Conservation (phyloP, 2,329 filamentous ascomycete species). For the Aspergillus vadensis region DNA sequence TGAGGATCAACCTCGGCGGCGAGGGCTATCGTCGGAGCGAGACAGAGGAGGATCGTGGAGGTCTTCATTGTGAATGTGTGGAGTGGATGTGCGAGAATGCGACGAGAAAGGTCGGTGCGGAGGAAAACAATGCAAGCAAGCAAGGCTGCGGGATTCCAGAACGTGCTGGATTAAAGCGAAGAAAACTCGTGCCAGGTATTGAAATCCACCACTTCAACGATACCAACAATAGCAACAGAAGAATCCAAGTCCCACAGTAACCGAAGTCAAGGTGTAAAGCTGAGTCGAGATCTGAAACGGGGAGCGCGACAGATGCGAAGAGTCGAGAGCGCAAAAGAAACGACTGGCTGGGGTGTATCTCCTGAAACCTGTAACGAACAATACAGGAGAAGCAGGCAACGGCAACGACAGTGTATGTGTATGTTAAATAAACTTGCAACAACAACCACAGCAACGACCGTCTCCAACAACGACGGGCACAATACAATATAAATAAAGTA, state of each 20-base stretch:
- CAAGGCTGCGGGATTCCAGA: not conserved
- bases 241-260: not conserved
- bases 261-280: not conserved
- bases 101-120: not conserved
- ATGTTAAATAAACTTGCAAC: not conserved
- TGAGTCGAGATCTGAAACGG: not conserved
- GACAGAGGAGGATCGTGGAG: conserved; percentile 19
- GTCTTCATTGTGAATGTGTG: conserved; percentile 21
- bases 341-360: conserved; percentile 2
- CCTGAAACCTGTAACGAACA: conserved; percentile 7
- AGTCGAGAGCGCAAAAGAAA: not conserved
- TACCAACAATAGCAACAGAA: not conserved
- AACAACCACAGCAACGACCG: conserved; percentile 1
- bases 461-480: conserved; percentile 6
- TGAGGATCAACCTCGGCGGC: conserved; percentile 27
- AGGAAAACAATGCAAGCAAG: not conserved
- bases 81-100: not conserved
- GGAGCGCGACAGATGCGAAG: not conserved
- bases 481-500: not conserved
- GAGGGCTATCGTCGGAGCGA: conserved; percentile 26
- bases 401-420: conserved; percentile 2
- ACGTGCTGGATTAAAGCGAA: not conserved
- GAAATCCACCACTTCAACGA: not conserved
- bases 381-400: not conserved
- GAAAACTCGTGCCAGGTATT: not conserved